A percentile compares a stretch with the other conserved stretches of the same genome.
phyloP scores from a whole-genome alignment of 139 green algal species.

The Closterium sp. region DNA sequence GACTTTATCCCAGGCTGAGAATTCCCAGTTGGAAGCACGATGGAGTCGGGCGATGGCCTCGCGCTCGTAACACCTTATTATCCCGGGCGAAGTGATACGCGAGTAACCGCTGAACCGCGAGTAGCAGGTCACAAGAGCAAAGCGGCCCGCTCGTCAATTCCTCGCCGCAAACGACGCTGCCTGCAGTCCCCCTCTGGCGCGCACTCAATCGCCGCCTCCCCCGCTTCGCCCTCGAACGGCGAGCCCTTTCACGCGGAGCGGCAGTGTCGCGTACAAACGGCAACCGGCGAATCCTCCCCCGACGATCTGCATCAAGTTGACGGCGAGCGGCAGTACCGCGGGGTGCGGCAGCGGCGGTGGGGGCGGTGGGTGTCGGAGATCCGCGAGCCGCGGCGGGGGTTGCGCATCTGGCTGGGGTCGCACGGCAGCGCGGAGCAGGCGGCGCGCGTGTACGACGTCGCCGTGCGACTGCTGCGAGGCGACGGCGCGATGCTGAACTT shows the following conservation, averaged over 20 bases:
- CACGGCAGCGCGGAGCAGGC: conserved; percentile 94
- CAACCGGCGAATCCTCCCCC: no score
- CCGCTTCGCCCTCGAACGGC: not conserved
- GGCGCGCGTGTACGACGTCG: conserved; percentile 85
- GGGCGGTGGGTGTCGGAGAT: conserved; percentile 87
- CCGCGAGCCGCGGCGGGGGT: conserved; percentile 81
- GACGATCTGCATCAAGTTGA: no score
- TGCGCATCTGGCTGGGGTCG: conserved; percentile 85
- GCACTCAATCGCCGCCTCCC: not conserved
- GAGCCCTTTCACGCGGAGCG: not conserved
- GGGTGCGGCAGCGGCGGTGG: conserved; percentile 27
- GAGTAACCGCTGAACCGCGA: not conserved
- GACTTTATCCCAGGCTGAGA: no score
- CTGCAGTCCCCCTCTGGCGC: not conserved
- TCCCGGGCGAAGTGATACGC: not conserved
- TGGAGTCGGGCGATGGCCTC: not conserved
- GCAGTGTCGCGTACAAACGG: conserved; percentile 32
- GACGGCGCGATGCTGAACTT: conserved; percentile 85
- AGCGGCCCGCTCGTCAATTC: not conserved
- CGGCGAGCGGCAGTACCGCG: conserved; percentile 15
- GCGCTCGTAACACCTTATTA: not conserved
- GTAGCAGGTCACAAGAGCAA: not conserved
- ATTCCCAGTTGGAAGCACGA: not conserved
- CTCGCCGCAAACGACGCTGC: not conserved
- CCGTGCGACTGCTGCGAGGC: conserved; percentile 79